Conservation (phyloP, 805 yeast genomes). For the Hermanozyma aechmeae region DNA sequence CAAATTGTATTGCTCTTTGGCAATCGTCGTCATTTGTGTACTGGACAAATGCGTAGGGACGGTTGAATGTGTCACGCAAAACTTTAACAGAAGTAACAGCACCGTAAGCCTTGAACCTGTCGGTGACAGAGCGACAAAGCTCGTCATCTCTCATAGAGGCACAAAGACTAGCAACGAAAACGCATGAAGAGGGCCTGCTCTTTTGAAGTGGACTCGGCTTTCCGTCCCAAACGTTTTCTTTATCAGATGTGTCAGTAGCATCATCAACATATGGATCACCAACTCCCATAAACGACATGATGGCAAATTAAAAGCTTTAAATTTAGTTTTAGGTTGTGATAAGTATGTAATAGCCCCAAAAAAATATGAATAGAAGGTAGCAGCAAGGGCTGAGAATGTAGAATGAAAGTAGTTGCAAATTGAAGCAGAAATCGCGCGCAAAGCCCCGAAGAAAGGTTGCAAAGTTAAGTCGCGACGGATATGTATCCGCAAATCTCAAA, state of each 20-base stretch:
- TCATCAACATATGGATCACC: too few relatives aligned
- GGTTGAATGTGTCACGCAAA: conserved; percentile 63
- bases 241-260: not conserved
- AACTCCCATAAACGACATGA: not conserved
- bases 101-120: conserved; percentile 68
- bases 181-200: conserved; percentile 64
- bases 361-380: too few relatives aligned
- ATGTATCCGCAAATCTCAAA: too few relatives aligned
- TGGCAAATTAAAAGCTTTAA: not conserved
- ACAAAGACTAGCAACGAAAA: conserved; percentile 78
- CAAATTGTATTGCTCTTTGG: conserved; percentile 51
- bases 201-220: not conserved
- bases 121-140: conserved; percentile 56
- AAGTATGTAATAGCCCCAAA: too few relatives aligned
- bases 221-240: not conserved
- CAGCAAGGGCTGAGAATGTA: too few relatives aligned
- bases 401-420: too few relatives aligned
- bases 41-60: conserved; percentile 93
- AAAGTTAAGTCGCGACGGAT: too few relatives aligned
- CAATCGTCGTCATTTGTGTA: conserved; percentile 67
- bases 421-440: too few relatives aligned
- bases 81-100: conserved; percentile 67
- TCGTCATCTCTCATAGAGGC: conserved; percentile 61
- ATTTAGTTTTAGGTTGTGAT: too few relatives aligned
- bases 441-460: too few relatives aligned